Evolutionary conservation across 768 basidiomycete genomes (phyloP), one percentile per base, ranked within the genome.

Genomic region (Porpolomopsis calyptriformis): DNA sequence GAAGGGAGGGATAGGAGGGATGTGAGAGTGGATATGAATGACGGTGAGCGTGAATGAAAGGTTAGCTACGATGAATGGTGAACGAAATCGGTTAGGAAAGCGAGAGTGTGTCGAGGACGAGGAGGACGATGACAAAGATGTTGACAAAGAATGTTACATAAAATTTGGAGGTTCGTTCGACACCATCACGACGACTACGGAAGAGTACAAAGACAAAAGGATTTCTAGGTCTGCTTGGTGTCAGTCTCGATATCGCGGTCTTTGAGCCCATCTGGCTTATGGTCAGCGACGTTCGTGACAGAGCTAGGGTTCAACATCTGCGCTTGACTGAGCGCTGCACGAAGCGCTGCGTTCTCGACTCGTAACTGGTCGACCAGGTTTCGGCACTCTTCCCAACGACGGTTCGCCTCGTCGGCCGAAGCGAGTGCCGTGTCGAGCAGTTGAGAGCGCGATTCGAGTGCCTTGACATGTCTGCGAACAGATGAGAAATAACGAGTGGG

Each of bases 341-440:
- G 73, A 3, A 90, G 68, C 2, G 82, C 78, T 5, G 85, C 76
- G 47, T 89, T 91, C 64, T 91, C 88, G 42, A 86, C 76, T 36
- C 88, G 78, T 6, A 91, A 74, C 59, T 86, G 84, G 60, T 91
- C 88, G n/a, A 88, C 83, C 46, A 91, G 73, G 1, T 80, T 78
- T n/a, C 88, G 80, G 52, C 87, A 90, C 52, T 91, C 88, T 55
- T 90, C 88, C 85, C 86, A 89, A 14, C 88, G 80, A 10, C 86
- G 73, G 57, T 88, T 89, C 8, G 88, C 88, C 58, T 89, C 88
- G 58, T 91, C 87, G 3, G 86, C 87, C 0, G 82, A 85, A 2
- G 85, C 82, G 8, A 91, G 76, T 1, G 88, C 88, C 12, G 88
- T 82, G 56, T 91, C 87, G 43, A 91, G 74, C 16, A 91, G 72